Percentiles rank a stretch among this genome's conserved stretches.
Evolutionary conservation across 495 filamentous ascomycete genomes (phyloP).

Genomic region (Talaromyces stipitatus): DNA sequence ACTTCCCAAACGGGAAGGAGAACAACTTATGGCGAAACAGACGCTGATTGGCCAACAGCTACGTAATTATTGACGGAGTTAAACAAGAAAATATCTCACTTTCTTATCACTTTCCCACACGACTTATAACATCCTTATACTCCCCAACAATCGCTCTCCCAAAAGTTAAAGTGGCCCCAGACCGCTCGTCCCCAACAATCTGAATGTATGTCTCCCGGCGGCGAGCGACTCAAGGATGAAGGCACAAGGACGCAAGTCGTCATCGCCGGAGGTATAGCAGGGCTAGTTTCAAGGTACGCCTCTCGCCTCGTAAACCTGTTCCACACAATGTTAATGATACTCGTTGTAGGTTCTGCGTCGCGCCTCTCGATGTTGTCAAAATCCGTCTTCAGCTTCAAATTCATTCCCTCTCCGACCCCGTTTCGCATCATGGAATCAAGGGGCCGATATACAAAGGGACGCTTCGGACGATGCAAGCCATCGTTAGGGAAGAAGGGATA

Average conservation of each 20-base stretch:
- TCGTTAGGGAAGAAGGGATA: conserved; percentile 71
- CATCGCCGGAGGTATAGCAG: conserved; percentile 77
- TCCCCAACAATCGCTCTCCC: too few relatives aligned
- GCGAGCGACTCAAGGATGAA: conserved; percentile 84
- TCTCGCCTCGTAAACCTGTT: conserved; percentile 46
- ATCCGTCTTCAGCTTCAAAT: conserved; percentile 91
- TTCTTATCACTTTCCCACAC: too few relatives aligned
- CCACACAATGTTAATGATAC: conserved; percentile 59
- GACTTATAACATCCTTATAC: too few relatives aligned
- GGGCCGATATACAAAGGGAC: conserved; percentile 76
- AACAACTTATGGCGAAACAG: background rate
- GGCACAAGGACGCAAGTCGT: conserved; percentile 78
- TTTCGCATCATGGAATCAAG: conserved; percentile 39
- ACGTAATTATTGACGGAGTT: background rate
- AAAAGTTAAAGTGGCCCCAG: too few relatives aligned
- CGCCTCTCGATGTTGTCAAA: conserved; percentile 91
- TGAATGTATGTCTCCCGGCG: conserved; percentile 66
- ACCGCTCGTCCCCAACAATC: too few relatives aligned
- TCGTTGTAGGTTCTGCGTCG: conserved; percentile 66
- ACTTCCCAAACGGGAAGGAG: background rate
- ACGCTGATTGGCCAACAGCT: background rate
- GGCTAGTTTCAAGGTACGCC: conserved; percentile 71
- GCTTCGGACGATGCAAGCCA: conserved; percentile 63
- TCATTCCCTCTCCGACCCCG: conserved; percentile 66
- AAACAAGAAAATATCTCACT: too few relatives aligned